Evolutionary conservation across 129 eudicot species (phyloP).

Genomic region (Artemisia tridentata): DNA sequence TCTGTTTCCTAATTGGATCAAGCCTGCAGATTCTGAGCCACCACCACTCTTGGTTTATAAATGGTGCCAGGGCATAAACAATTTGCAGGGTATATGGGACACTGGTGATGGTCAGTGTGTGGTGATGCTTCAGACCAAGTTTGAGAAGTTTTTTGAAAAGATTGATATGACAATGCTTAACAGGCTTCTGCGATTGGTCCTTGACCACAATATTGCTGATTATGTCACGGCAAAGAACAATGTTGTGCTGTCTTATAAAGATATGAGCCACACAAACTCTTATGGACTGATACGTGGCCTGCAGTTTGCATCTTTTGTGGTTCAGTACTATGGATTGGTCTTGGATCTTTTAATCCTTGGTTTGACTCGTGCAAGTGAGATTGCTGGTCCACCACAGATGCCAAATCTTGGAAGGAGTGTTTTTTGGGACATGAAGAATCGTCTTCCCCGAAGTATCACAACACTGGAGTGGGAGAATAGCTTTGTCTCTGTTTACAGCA

Average conservation of each 20-base stretch:
- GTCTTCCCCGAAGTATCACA: conserved; percentile 95
- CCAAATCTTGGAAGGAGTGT: conserved; percentile 99
- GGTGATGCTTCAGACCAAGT: conserved; percentile 97
- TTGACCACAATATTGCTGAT: conserved; percentile 98
- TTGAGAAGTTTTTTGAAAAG: conserved; percentile 96
- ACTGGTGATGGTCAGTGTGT: conserved; percentile 98
- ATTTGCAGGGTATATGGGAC: conserved; percentile 92
- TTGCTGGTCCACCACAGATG: conserved; percentile 99
- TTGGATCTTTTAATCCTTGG: conserved; percentile 94
- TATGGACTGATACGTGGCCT: conserved; percentile 98
- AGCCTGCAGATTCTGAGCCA: conserved; percentile 99
- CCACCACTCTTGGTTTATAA: conserved; percentile 95
- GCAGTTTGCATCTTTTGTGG: conserved; percentile 98
- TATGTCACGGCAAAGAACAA: conserved; percentile 98
- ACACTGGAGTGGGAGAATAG: conserved; percentile 99
- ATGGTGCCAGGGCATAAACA: conserved; percentile 99
- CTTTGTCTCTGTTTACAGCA: conserved; percentile 97
- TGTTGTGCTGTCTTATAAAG: conserved; percentile 93
- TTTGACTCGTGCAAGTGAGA: conserved; percentile 97
- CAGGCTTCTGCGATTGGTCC: conserved; percentile 92
- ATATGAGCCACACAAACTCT: conserved; percentile 97
- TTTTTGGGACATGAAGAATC: conserved; percentile 99
- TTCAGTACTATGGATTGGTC: conserved; percentile 92
- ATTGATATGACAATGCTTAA: conserved; percentile 96
- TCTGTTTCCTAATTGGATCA: conserved; percentile 96